phyloP scores from a whole-genome alignment of 2,329 filamentous ascomycete genomes.

The Fusarium tuaranense region DNA sequence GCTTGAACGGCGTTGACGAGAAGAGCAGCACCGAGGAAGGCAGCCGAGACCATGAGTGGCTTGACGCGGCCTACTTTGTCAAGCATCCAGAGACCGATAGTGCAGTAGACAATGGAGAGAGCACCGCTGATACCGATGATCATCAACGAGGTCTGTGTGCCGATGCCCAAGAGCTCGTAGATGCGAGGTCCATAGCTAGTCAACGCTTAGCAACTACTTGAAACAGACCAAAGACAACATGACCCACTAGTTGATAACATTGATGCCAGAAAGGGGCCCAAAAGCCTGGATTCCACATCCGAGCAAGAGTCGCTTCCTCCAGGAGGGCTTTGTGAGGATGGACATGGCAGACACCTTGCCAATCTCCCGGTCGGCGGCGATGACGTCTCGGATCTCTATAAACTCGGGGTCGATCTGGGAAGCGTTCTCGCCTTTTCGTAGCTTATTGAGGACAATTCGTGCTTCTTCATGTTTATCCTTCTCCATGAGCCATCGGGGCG shows the following conservation, averaged over 20 bases:
- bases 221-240: neutral
- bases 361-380: conserved; percentile 50
- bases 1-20: conserved; percentile 46
- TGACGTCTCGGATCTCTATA: conserved; percentile 53
- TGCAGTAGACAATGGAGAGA: conserved; percentile 61
- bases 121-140: conserved; percentile 64
- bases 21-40: conserved; percentile 42
- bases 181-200: conserved; percentile 48
- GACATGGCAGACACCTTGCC: conserved; percentile 54
- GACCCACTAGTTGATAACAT: conserved; percentile 41
- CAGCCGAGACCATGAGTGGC: conserved; percentile 57
- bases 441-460: conserved; percentile 49
- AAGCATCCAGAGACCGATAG: conserved; percentile 57
- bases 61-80: conserved; percentile 62
- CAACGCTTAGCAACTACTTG: neutral
- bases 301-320: conserved; percentile 59
- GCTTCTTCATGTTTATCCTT: conserved; percentile 50
- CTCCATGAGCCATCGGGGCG: conserved; percentile 48
- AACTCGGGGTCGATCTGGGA: conserved; percentile 55
- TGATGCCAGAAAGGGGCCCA: conserved; percentile 59
- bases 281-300: conserved; percentile 62
- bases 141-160: conserved; percentile 58
- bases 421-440: conserved; percentile 46
- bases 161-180: conserved; percentile 58
- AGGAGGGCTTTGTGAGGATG: conserved; percentile 56